phyloP scores from a whole-genome alignment of 768 basidiomycete genomes.

The Leucocoprinus leucothites region DNA sequence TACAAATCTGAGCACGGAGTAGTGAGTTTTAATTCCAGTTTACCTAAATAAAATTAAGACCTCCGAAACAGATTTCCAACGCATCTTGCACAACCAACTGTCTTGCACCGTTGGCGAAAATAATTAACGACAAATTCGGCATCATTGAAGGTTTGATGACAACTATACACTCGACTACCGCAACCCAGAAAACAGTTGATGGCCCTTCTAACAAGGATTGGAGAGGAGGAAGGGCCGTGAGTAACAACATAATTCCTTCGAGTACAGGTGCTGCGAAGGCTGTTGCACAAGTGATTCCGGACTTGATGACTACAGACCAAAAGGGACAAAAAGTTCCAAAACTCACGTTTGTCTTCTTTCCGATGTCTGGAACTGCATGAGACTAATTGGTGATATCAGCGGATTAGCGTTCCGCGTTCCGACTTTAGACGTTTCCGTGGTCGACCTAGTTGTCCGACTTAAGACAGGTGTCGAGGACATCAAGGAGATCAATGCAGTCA shows the following conservation, averaged over 20 bases:
- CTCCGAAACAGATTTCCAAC: constrained; percentile 79
- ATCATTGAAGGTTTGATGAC: constrained; percentile 98
- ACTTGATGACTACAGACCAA: constrained; percentile 59
- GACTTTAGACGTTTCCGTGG: constrained; percentile 88
- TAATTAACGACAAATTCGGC: constrained; percentile 94
- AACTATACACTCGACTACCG: constrained; percentile 95
- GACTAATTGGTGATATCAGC: constrained; percentile 27
- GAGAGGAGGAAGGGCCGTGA: constrained; percentile 90
- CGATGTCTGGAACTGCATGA: neutral
- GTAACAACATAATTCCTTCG: constrained; percentile 95
- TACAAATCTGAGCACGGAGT: constrained; percentile 82
- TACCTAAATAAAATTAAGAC: no score
- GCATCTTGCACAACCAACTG: constrained; percentile 99
- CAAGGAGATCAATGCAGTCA: constrained; percentile 84
- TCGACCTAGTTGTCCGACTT: constrained; percentile 87
- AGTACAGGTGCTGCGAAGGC: constrained; percentile 97
- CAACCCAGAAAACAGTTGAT: constrained; percentile 93
- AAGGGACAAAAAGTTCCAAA: constrained; percentile 32
- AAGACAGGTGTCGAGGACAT: constrained; percentile 66
- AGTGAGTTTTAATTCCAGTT: no score
- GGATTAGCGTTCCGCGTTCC: constrained; percentile 94
- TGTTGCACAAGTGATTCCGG: constrained; percentile 91
- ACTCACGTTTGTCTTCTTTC: constrained; percentile 61
- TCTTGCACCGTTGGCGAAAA: constrained; percentile 96
- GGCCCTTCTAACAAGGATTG: constrained; percentile 91